Base-by-base conservation (phyloP, 495 filamentous ascomycete species). In the Xeromyces bisporus region DNA sequence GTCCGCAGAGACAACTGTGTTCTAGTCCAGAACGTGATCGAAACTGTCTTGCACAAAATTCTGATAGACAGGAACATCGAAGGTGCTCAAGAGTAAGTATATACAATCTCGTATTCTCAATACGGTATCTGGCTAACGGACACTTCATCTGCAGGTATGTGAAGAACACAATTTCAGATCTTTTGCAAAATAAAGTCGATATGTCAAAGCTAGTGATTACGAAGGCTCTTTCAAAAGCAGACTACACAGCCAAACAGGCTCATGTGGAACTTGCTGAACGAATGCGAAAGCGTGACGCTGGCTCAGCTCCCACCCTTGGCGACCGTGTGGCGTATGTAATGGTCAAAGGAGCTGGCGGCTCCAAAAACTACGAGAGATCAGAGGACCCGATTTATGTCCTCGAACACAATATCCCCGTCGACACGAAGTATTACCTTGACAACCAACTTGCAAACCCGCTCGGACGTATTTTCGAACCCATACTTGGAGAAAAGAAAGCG, bases 131-230 rank as follows among this genome's bases (percentile, higher is more conserved):
- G n/a, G n/a, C n/a, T n/a, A n/a, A n/a, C n/a, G n/a, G n/a, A n/a
- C n/a, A n/a, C n/a, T n/a, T n/a, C n/a, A n/a, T n/a, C n/a, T 39
- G 9, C 40, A 97, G 89, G 34, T 94, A 89, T 41, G 89, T 99
- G 50, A 99, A 96, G 55, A 69, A 86, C 38, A 91, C 79, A 15
- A 99, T 99, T 35, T 78, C 89, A 2, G 83, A 93, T 45, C 74
- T 99, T 13, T 63, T 99, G 8, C 89, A 96, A 47, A 96, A 96
- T 60, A 93, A 91, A 47, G 58, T 99, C 47, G 89, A 99, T 60
- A 92, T 99, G 85, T 93, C 86, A 10, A 93, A 94, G 50, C 73
- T 99, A 3, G 89, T 99, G 50, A 99, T 99, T 50, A 99, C 89
- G 7, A 99, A 99, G 55, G 89, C 91, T 1, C 65, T 96, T 9